phyloP scores from a whole-genome alignment of 768 basidiomycete genomes.

The Chlorophyllum brunneum region DNA sequence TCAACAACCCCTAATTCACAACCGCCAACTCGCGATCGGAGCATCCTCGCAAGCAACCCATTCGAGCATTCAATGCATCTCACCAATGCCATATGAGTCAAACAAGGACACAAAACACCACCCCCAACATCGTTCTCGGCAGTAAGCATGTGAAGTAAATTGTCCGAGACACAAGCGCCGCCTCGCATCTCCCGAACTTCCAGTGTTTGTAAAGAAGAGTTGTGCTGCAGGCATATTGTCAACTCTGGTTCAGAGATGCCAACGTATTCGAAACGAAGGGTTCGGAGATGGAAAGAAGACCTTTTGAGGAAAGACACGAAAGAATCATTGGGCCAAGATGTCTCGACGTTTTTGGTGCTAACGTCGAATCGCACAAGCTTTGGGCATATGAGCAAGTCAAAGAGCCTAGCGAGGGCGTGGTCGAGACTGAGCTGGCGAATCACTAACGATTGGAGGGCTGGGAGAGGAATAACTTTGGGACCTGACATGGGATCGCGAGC shows the following conservation, averaged over 20 bases:
- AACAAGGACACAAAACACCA: neutral
- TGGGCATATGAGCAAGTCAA: constrained; percentile 19
- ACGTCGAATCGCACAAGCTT: constrained; percentile 15
- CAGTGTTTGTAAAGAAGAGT: constrained; percentile 15
- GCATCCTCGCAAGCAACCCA: constrained; percentile 17
- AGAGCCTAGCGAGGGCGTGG: constrained; percentile 18
- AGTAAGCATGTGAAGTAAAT: constrained; percentile 13
- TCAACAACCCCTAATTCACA: neutral
- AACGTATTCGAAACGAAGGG: constrained; percentile 19
- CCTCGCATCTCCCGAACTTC: constrained; percentile 18
- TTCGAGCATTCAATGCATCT: constrained; percentile 15
- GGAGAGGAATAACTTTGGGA: constrained; percentile 12
- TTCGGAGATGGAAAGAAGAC: constrained; percentile 15
- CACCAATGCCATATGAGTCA: constrained; percentile 6
- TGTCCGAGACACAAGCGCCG: constrained; percentile 15
- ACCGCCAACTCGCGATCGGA: constrained; percentile 12
- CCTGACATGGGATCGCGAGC: constrained; percentile 2
- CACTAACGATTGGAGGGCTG: constrained; percentile 16
- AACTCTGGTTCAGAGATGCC: constrained; percentile 19
- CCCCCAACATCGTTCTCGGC: neutral
- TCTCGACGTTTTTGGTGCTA: constrained; percentile 11
- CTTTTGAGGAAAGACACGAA: constrained; percentile 16
- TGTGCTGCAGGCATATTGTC: constrained; percentile 17
- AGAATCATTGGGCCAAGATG: constrained; percentile 15
- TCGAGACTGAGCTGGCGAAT: constrained; percentile 21